Base-by-base conservation (phyloP, 2,329 filamentous ascomycete genomes). In the Escovopsis weberi region DNA sequence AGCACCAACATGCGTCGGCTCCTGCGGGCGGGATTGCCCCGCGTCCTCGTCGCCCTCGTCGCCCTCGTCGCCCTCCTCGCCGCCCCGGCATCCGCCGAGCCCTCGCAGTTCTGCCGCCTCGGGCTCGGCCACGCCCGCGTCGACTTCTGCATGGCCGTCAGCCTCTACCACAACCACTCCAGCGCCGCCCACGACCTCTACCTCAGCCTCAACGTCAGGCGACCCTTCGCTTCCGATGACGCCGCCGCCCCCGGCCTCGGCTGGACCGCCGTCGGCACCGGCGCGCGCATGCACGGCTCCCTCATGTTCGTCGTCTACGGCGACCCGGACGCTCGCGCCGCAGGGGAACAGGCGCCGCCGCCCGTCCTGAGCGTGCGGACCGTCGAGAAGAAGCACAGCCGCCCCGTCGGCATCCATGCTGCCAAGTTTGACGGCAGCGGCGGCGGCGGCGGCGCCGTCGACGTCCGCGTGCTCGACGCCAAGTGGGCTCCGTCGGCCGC, bases 261-360 rank as follows among this genome's bases (percentile, higher is more conserved):
- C n/a, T 50, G 48, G 50, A 47, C 47, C 6, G 50, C 48, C 10
- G 32, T 51, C 11, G 49, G 49, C n/a, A 44, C 43, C 3, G 49
- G 49, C 6, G 10, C 33, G 9, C 35, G 43, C 9, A 51, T 51
- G 49, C 40, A 42, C n/a, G 49, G 49, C 6, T 41, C 49, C 7
- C 45, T 51, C 32, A 51, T 51, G 49, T 48, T 51, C 36, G 44
- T 51, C 39, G 41, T 51, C n/a, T 51, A 51, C 18, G 49, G 49
- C 26, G 47, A 51, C 33, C 47, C 48, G 18, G 37, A 42, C 26
- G 38, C 42, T 5, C 42, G 39, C 10, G 30, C 41, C 2, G 34
- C 30, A 23, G 23, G 23, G 3, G 28, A 8, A 30, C 4, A 11
- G 28, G 28, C 28, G 15, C 23, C 6, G 18, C 41, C 39, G 15